Evolutionary conservation across 2,329 filamentous ascomycete species (phyloP).

Genomic region (Pseudocercospora eumusae): DNA sequence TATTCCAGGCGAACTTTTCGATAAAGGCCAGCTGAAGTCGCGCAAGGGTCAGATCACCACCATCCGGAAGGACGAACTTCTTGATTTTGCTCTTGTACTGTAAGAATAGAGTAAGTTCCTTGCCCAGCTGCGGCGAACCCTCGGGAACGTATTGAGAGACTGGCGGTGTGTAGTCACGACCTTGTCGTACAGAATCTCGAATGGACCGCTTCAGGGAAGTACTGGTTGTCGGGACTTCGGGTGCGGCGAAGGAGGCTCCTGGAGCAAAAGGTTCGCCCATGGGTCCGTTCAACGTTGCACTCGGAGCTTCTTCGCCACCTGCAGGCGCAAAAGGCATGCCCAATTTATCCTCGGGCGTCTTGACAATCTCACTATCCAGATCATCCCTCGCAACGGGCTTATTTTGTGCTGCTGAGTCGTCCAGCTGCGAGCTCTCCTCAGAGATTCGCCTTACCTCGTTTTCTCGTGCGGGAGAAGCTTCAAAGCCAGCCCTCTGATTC

Average conservation of each 20-base stretch:
- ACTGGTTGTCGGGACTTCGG: conserved; percentile 21
- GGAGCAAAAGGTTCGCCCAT: conserved; percentile 36
- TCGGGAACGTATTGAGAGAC: conserved; percentile 49
- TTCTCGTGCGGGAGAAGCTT: conserved; percentile 63
- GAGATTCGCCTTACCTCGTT: conserved; percentile 57
- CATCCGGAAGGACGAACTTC: conserved; percentile 86
- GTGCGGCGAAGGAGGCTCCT: conserved; percentile 14
- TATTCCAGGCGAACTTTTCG: conserved; percentile 99
- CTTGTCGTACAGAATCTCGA: conserved; percentile 23
- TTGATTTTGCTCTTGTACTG: conserved; percentile 98
- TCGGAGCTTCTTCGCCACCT: conserved; percentile 26
- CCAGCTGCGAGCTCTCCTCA: conserved; percentile 59
- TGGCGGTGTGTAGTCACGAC: conserved; percentile 42
- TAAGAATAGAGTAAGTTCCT: conserved; percentile 89
- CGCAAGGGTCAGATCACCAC: conserved; percentile 81
- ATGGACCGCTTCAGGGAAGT: conserved; percentile 10
- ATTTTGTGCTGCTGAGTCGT: conserved; percentile 36
- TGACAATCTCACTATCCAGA: conserved; percentile 51
- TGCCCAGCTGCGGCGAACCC: conserved; percentile 70
- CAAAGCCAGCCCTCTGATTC: conserved; percentile 42
- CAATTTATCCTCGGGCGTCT: conserved; percentile 68
- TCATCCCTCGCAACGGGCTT: conserved; percentile 22
- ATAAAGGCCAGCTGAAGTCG: conserved; percentile 94
- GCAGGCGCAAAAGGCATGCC: conserved; percentile 38
- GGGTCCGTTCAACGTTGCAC: conserved; percentile 42